Percentiles rank a stretch among this genome's conserved stretches.
phyloP scores from a whole-genome alignment of 129 eudicot genomes.

The Glebionis coronaria region DNA sequence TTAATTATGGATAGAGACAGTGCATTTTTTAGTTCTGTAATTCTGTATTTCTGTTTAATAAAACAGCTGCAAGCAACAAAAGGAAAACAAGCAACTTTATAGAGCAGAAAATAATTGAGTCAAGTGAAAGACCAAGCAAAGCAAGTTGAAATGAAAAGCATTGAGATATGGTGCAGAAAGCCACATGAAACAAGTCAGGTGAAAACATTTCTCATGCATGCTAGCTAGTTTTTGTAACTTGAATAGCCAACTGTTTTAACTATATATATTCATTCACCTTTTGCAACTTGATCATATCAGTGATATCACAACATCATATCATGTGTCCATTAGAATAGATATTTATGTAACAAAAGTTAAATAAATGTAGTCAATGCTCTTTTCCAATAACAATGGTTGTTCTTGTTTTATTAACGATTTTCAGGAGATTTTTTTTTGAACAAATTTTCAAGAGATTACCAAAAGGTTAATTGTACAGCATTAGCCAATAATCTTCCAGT shows the following conservation, averaged over 20 bases:
- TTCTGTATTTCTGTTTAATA: not conserved
- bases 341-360: not conserved
- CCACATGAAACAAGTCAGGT: conserved; percentile 16
- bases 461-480: not conserved
- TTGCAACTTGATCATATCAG: conserved; percentile 10
- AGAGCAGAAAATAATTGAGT: not conserved
- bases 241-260: not conserved
- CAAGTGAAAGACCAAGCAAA: not conserved
- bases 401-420: not conserved
- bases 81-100: conserved; percentile 4
- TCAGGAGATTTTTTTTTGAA: no score
- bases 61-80: not conserved
- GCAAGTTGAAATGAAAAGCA: not conserved
- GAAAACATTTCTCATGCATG: not conserved
- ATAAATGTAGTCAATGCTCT: conserved; percentile 3
- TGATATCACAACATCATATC: not conserved
- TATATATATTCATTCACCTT: not conserved
- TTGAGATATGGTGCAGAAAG: not conserved
- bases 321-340: not conserved
- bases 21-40: not conserved
- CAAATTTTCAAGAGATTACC: no score
- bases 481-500: not conserved
- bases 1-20: no score
- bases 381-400: not conserved
- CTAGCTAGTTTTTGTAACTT: not conserved